These are phyloP conservation scores for Jamesozyma piceae DNA, from an alignment of 805 yeast species.

Conservation along the genomic window DNA sequence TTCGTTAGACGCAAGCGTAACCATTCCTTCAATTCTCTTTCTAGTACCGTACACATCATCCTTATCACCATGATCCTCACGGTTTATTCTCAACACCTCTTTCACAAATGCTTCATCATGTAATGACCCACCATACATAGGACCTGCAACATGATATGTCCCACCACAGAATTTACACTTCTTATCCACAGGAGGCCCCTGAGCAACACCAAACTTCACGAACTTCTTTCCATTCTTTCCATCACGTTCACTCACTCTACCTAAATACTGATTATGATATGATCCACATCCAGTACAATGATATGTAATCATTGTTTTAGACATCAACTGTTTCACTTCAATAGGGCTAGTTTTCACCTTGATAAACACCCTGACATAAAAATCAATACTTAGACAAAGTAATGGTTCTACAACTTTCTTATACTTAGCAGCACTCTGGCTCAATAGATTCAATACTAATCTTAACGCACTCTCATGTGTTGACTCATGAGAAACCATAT, in stretches of 20 bases:
- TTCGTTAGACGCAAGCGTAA: conserved; percentile 72
- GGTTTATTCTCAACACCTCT: conserved; percentile 48
- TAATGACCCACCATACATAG: conserved; percentile 85
- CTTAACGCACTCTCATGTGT: conserved; percentile 92
- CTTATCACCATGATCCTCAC: conserved; percentile 27
- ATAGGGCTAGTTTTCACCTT: conserved; percentile 70
- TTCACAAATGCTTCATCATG: conserved; percentile 64
- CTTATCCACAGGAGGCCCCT: conserved; percentile 51
- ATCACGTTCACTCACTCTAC: conserved; percentile 42
- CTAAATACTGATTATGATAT: conserved; percentile 61
- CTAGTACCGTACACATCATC: conserved; percentile 62
- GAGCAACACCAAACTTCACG: conserved; percentile 53
- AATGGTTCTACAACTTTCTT: conserved; percentile 82
- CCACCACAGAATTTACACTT: conserved; percentile 60
- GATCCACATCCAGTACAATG: conserved; percentile 86
- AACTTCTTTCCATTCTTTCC: conserved; percentile 29
- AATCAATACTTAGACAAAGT: conserved; percentile 79
- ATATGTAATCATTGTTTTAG: conserved; percentile 67
- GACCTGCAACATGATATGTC: conserved; percentile 78
- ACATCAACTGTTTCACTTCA: conserved; percentile 68
- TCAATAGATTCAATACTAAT: conserved; percentile 66
- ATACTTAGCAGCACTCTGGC: conserved; percentile 80
- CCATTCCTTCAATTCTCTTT: conserved; percentile 85
- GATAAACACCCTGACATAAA: conserved; percentile 80
- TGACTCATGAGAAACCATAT: conserved; percentile 66